phyloP scores from a whole-genome alignment of 129 eudicot species.

The Dittrichia graveolens region DNA sequence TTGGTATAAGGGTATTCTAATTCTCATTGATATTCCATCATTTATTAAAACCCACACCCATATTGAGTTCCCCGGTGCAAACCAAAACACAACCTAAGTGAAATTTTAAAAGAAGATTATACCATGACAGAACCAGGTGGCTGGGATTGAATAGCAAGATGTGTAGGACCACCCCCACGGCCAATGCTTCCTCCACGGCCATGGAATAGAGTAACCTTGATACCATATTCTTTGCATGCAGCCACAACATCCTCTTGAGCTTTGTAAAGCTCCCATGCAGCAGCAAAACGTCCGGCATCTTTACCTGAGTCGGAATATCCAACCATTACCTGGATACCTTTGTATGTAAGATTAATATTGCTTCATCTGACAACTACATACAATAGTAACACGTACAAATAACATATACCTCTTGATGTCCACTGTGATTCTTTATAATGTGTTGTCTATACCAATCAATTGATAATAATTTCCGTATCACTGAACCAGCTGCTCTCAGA shows the following conservation, averaged over 20 bases:
- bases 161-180: constrained; percentile 97
- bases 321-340: constrained; percentile 74
- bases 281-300: constrained; percentile 98
- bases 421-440: constrained; percentile 74
- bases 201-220: constrained; percentile 82
- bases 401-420: constrained; percentile 75
- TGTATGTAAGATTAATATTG: constrained; percentile 1
- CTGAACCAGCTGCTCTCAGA: constrained; percentile 92
- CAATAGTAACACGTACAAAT: neutral
- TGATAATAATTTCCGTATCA: constrained; percentile 64
- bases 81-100: too few relatives aligned
- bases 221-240: constrained; percentile 80
- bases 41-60: too few relatives aligned
- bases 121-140: constrained; percentile 99
- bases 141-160: constrained; percentile 94
- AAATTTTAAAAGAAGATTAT: constrained; percentile 19
- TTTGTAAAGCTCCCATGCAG: constrained; percentile 98
- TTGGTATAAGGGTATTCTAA: too few relatives aligned
- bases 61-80: too few relatives aligned
- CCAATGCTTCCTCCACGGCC: constrained; percentile 98
- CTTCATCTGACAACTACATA: neutral
- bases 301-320: constrained; percentile 97
- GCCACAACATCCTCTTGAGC: constrained; percentile 97
- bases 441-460: constrained; percentile 87
- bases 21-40: too few relatives aligned